Percentiles rank a stretch among this genome's conserved stretches.
phyloP scores from a whole-genome alignment of 2,329 filamentous ascomycete genomes.

The Ophiostoma perfectum region DNA sequence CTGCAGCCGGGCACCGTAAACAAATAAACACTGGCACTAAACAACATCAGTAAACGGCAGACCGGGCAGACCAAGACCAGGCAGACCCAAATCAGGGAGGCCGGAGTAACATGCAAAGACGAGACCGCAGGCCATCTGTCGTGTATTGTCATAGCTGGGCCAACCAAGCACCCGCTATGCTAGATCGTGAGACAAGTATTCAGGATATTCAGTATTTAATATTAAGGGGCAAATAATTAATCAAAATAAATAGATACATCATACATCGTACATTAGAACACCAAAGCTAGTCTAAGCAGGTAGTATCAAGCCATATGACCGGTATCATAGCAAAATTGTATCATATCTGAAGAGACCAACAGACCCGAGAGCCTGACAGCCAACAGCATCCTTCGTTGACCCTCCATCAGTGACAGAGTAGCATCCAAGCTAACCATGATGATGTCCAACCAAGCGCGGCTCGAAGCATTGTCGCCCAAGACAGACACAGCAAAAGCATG shows the following conservation, averaged over 20 bases:
- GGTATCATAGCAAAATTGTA: neutral
- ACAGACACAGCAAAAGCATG: neutral
- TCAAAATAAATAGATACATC: neutral
- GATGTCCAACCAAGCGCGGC: neutral
- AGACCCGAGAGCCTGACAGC: neutral
- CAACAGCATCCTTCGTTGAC: neutral
- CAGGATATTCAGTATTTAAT: too few relatives aligned
- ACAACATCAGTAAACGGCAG: neutral
- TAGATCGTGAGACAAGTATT: neutral
- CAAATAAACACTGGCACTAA: neutral
- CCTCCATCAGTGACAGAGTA: slow-evolving; percentile 5
- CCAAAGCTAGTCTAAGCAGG: too few relatives aligned
- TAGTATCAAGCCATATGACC: too few relatives aligned
- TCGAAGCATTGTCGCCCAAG: slow-evolving; percentile 1
- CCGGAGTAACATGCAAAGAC: neutral
- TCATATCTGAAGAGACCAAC: neutral
- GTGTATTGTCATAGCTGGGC: neutral
- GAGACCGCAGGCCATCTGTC: neutral
- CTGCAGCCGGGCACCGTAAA: neutral
- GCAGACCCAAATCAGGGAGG: neutral
- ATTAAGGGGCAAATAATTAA: too few relatives aligned
- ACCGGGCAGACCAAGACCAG: neutral
- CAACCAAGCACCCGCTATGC: neutral
- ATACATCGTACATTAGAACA: neutral
- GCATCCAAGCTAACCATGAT: neutral